Percentiles rank a stretch among this genome's conserved stretches.
phyloP scores from a whole-genome alignment of 2,329 filamentous ascomycete genomes.

The Thermoascus crustaceus region DNA sequence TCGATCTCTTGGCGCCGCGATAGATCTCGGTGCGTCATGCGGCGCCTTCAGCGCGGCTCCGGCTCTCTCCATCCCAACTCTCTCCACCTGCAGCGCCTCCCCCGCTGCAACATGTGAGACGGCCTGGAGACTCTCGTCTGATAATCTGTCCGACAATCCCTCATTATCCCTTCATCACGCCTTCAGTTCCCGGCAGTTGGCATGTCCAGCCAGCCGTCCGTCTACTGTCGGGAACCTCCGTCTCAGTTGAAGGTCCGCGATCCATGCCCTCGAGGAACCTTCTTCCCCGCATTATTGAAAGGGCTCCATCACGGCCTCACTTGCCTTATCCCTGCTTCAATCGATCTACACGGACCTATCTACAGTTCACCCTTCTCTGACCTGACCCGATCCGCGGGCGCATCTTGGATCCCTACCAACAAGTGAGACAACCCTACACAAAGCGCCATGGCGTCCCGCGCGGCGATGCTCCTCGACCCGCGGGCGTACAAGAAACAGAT shows the following conservation, averaged over 20 bases:
- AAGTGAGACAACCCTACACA: no score
- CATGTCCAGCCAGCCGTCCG: background rate
- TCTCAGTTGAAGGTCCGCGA: background rate
- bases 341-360: background rate
- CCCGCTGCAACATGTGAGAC: no score
- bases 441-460: constrained; percentile 30
- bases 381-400: no score
- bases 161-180: background rate
- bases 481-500: constrained; percentile 33
- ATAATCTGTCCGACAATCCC: no score
- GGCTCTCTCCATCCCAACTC: no score
- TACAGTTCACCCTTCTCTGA: no score
- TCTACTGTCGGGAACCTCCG: background rate
- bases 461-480: constrained; percentile 38
- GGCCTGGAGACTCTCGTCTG: background rate
- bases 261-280: background rate
- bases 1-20: no score
- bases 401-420: no score
- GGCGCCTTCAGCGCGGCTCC: no score
- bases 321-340: background rate
- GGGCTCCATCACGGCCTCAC: background rate
- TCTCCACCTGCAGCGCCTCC: no score
- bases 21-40: no score
- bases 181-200: background rate
- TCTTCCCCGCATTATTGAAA: background rate